These are phyloP conservation scores for Spinacia oleracea DNA, from an alignment of 179 eudicot species.

Conservation along the genomic window DNA sequence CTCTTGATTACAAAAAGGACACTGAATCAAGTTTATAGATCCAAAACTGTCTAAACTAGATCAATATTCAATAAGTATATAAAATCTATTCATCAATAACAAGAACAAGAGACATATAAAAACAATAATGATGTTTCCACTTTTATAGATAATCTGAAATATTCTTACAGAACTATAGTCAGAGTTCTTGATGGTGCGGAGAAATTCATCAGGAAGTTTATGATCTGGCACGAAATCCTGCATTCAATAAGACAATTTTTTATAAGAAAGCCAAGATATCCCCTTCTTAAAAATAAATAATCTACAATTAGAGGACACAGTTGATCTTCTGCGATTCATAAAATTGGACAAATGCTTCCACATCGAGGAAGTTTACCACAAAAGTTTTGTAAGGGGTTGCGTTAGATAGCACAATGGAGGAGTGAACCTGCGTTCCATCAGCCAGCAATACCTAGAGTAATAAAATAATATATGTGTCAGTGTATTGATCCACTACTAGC, in stretches of 20 bases:
- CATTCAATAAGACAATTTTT: slow-evolving; percentile 19
- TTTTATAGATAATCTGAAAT: slow-evolving; percentile 10
- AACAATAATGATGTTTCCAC: neutral
- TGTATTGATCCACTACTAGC: slow-evolving; percentile 8
- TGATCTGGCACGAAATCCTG: slow-evolving; percentile 81
- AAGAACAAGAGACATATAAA: neutral
- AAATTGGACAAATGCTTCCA: slow-evolving; percentile 2
- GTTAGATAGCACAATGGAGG: slow-evolving; percentile 86
- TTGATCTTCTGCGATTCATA: neutral
- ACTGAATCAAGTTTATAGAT: neutral
- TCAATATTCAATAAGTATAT: no score
- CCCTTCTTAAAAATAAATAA: neutral
- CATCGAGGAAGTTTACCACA: slow-evolving; percentile 49
- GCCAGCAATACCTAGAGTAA: slow-evolving; percentile 69
- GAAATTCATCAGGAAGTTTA: slow-evolving; percentile 72
- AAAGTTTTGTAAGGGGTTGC: slow-evolving; percentile 92
- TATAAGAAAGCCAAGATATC: slow-evolving; percentile 2
- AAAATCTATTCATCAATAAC: neutral
- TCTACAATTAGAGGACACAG: neutral
- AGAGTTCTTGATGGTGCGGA: slow-evolving; percentile 48
- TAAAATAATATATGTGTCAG: slow-evolving; percentile 26
- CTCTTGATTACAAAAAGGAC: neutral
- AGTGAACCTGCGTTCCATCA: slow-evolving; percentile 69
- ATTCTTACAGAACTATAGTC: slow-evolving; percentile 85
- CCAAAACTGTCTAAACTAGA: neutral